These are phyloP conservation scores for Fusarium dlaminii DNA, from an alignment of 2,329 filamentous ascomycete genomes.

Conservation along the genomic window DNA sequence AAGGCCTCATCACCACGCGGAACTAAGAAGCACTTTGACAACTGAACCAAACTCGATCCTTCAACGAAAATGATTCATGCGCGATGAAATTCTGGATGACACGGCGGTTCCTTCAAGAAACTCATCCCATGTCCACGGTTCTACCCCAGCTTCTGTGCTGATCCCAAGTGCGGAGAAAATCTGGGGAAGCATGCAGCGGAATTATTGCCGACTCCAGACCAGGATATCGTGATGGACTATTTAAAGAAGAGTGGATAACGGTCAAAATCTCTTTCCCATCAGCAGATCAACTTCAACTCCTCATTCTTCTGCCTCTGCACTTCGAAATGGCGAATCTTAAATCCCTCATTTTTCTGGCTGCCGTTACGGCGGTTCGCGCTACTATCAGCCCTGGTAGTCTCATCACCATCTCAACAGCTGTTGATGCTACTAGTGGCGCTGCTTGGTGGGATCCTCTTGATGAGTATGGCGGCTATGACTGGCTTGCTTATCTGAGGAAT, in stretches of 20 bases:
- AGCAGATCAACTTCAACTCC: neutral
- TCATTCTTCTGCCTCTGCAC: neutral
- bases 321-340: neutral
- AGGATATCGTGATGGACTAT: neutral
- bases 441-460: slow-evolving; percentile 42
- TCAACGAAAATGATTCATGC: neutral
- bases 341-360: neutral
- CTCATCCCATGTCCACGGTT: neutral
- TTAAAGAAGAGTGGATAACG: slow-evolving; percentile 1
- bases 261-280: neutral
- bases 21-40: too few relatives aligned
- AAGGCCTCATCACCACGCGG: too few relatives aligned
- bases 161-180: neutral
- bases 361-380: neutral
- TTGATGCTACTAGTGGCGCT: slow-evolving; percentile 37
- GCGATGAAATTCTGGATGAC: too few relatives aligned
- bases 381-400: neutral
- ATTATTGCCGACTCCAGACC: neutral
- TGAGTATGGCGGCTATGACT: slow-evolving; percentile 38
- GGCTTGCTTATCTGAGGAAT: slow-evolving; percentile 39
- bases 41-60: neutral
- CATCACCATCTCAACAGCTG: slow-evolving; percentile 9
- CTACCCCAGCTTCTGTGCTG: neutral
- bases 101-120: neutral
- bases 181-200: slow-evolving; percentile 1